These are phyloP conservation scores for Chaetomiaceae sp. DNA, from an alignment of 2,329 filamentous ascomycete genomes.

Conservation along the genomic window DNA sequence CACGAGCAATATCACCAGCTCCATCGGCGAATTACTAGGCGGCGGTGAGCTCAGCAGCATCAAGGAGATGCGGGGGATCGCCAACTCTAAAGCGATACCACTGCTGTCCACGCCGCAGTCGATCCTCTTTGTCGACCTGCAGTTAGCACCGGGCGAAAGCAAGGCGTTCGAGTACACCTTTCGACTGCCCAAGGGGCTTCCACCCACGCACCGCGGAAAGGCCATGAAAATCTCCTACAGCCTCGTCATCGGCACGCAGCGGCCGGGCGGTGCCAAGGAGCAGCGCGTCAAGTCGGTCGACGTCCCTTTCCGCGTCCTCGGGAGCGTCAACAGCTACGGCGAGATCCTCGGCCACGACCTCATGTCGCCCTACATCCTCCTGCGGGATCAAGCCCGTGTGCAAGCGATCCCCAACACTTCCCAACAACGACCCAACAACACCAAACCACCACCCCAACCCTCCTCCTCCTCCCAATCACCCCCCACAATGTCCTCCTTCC, in stretches of 20 bases:
- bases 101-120: slow-evolving; percentile 93
- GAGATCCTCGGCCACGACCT: slow-evolving; percentile 90
- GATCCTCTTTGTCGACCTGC: slow-evolving; percentile 89
- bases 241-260: slow-evolving; percentile 85
- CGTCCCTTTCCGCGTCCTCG: slow-evolving; percentile 86
- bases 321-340: slow-evolving; percentile 83
- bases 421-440: slow-evolving; percentile 22
- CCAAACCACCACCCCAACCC: slow-evolving; percentile 25
- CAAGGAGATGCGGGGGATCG: slow-evolving; percentile 87
- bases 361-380: slow-evolving; percentile 86
- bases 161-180: slow-evolving; percentile 83
- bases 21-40: slow-evolving; percentile 81
- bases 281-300: slow-evolving; percentile 88
- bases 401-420: slow-evolving; percentile 39
- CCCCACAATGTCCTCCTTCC: slow-evolving; percentile 59
- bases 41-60: slow-evolving; percentile 85
- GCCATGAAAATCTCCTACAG: slow-evolving; percentile 93
- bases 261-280: slow-evolving; percentile 70
- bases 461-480: slow-evolving; percentile 21
- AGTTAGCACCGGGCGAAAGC: slow-evolving; percentile 82
- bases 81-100: slow-evolving; percentile 81
- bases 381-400: slow-evolving; percentile 74
- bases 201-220: slow-evolving; percentile 84
- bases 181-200: slow-evolving; percentile 79
- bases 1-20: slow-evolving; percentile 72